phyloP scores from a whole-genome alignment of 1,284 basidiomycete genomes.

The Melampsora americana region DNA sequence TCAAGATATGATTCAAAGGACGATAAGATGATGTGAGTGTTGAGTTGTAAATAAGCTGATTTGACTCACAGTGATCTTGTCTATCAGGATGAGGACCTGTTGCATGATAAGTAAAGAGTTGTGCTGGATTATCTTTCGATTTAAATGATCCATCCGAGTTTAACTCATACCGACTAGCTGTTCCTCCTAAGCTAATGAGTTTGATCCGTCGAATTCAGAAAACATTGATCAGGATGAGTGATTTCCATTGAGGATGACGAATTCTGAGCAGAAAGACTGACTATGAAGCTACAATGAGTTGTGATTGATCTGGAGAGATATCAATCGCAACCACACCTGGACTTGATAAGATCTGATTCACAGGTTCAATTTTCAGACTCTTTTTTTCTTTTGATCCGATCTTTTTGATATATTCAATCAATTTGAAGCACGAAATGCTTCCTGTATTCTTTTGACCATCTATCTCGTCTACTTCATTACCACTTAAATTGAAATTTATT shows the following conservation, averaged over 20 bases:
- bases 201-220: neutral
- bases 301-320: slow-evolving; percentile 10
- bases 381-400: neutral
- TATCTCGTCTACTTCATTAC: slow-evolving; percentile 4
- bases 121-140: neutral
- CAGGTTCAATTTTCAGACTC: neutral
- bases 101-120: neutral
- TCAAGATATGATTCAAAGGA: neutral
- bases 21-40: neutral
- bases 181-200: slow-evolving; percentile 4
- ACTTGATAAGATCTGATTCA: neutral
- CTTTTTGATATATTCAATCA: neutral
- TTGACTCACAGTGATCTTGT: slow-evolving; percentile 24
- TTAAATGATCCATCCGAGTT: neutral
- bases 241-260: neutral
- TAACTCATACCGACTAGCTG: slow-evolving; percentile 10
- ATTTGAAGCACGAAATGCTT: slow-evolving; percentile 20
- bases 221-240: neutral
- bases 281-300: slow-evolving; percentile 26
- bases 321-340: neutral
- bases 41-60: neutral
- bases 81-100: slow-evolving; percentile 12
- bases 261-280: neutral
- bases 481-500: neutral
- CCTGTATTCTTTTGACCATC: neutral